Evolutionary conservation across 2,329 filamentous ascomycete genomes (phyloP).

Genomic region (Diaporthe destruens): DNA sequence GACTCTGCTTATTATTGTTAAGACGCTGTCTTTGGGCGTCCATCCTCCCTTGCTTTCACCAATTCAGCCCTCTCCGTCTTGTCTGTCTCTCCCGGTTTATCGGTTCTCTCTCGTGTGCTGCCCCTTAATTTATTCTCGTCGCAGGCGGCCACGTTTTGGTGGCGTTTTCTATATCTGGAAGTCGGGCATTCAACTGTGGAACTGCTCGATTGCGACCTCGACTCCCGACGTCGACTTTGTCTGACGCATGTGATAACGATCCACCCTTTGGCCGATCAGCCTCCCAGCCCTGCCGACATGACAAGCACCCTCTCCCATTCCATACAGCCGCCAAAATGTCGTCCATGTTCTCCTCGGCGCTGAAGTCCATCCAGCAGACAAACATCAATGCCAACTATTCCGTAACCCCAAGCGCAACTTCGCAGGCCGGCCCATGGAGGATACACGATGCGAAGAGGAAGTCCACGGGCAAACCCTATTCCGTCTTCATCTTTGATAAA

Average conservation of each 20-base stretch:
- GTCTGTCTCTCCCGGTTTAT: background rate
- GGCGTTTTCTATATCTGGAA: constrained; percentile 13
- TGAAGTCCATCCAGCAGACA: constrained; percentile 91
- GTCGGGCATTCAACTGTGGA: constrained; percentile 3
- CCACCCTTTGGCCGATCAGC: constrained; percentile 23
- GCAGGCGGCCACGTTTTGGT: constrained; percentile 12
- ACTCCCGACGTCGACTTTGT: constrained; percentile 24
- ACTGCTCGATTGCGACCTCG: constrained; percentile 19
- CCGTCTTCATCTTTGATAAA: constrained; percentile 94
- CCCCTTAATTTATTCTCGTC: constrained; percentile 9
- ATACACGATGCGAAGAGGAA: constrained; percentile 99
- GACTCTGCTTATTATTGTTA: constrained; percentile 22
- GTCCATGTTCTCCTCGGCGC: constrained; percentile 88
- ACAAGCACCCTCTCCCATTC: constrained; percentile 38
- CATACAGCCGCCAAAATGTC: constrained; percentile 49
- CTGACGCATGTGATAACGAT: constrained; percentile 38
- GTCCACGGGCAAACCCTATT: constrained; percentile 87
- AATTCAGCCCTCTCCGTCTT: background rate
- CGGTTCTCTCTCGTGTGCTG: background rate
- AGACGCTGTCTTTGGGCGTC: background rate
- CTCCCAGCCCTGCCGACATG: constrained; percentile 37
- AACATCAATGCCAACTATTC: constrained; percentile 96
- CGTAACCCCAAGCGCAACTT: constrained; percentile 80
- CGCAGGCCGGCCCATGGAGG: constrained; percentile 92
- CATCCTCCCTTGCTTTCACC: constrained; percentile 6